These are phyloP conservation scores for Sporothrix dimorphospora DNA, from an alignment of 2,329 filamentous ascomycete genomes.

Conservation along the genomic window DNA sequence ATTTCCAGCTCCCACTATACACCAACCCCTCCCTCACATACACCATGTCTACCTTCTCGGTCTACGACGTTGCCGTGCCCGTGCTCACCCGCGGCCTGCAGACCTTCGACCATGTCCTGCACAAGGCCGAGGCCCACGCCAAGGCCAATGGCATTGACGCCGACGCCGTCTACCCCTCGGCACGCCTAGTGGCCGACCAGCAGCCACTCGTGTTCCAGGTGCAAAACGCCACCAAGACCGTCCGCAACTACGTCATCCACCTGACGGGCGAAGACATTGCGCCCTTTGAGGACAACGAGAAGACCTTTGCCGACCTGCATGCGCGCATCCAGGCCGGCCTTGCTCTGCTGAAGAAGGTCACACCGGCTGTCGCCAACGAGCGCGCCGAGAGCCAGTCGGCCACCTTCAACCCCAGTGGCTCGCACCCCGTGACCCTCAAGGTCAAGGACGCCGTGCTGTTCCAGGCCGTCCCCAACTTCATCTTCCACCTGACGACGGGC, in stretches of 20 bases:
- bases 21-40: constrained; percentile 18
- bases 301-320: constrained; percentile 42
- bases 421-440: constrained; percentile 28
- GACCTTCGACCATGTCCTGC: constrained; percentile 40
- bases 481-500: constrained; percentile 60
- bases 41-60: constrained; percentile 37
- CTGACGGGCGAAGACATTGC: constrained; percentile 35
- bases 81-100: constrained; percentile 36
- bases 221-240: constrained; percentile 38
- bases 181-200: constrained; percentile 43
- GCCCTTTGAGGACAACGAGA: constrained; percentile 38
- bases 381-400: constrained; percentile 33
- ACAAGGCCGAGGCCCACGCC: constrained; percentile 39
- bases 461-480: constrained; percentile 60
- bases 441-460: constrained; percentile 46
- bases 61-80: constrained; percentile 40
- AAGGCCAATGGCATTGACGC: constrained; percentile 38
- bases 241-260: constrained; percentile 37
- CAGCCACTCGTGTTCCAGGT: constrained; percentile 45
- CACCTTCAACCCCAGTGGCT: constrained; percentile 24
- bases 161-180: constrained; percentile 34
- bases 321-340: constrained; percentile 39
- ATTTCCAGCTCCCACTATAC: neutral
- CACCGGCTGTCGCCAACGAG: constrained; percentile 37
- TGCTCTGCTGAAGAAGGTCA: constrained; percentile 39